Conservation (phyloP, 139 green algal species). For the Closterium sp. region DNA sequence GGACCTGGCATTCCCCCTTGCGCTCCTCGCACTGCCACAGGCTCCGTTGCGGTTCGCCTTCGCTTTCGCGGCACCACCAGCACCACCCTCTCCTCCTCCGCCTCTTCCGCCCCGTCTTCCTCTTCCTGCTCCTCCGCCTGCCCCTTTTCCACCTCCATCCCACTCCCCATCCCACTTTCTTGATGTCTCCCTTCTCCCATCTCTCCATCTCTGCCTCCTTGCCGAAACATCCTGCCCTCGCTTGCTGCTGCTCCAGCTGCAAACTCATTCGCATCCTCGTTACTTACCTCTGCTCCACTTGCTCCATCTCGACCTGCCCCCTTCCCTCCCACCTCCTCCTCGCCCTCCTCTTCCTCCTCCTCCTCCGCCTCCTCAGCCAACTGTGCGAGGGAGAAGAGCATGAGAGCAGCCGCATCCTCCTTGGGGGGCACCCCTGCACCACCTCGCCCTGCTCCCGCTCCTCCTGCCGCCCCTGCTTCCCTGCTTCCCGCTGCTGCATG, state of each 20-base stretch:
- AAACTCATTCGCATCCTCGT: not conserved
- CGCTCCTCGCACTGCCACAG: not conserved
- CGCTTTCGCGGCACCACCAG: not conserved
- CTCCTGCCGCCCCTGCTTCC: not conserved
- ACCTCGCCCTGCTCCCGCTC: not conserved
- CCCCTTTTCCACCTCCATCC: not conserved
- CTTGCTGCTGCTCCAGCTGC: not conserved
- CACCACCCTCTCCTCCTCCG: not conserved
- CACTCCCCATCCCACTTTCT: not conserved
- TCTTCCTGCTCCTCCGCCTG: not conserved
- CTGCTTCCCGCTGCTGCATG: not conserved
- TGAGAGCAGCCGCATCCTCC: not conserved
- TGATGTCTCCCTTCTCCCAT: not conserved
- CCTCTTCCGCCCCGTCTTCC: not conserved
- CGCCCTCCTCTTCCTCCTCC: not conserved
- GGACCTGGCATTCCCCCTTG: no score
- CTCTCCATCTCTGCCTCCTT: not conserved
- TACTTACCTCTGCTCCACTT: not conserved
- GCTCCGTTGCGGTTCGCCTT: not conserved
- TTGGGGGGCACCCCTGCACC: not conserved
- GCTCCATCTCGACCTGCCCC: not conserved
- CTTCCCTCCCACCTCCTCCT: not conserved
- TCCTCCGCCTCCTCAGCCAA: not conserved
- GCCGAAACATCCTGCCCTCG: not conserved
- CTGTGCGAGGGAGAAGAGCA: not conserved